A percentile compares a stretch with the other conserved stretches of the same genome.
These are phyloP conservation scores for Pseudopithomyces maydicus DNA, from an alignment of 2,329 filamentous ascomycete species.

Conservation along the genomic window DNA sequence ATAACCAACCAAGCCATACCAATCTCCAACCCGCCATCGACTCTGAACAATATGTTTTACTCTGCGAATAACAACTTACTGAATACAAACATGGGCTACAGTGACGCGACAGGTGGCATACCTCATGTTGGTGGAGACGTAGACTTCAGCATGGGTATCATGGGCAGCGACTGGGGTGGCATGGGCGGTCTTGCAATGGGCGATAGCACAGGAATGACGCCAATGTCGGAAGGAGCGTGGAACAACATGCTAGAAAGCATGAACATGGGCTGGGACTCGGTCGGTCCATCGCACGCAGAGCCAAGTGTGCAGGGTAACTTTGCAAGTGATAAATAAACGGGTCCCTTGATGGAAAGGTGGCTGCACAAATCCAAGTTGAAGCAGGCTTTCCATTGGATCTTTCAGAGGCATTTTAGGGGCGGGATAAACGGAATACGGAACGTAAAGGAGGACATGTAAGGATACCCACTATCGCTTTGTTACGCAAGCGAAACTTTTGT, in stretches of 20 bases:
- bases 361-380: no score
- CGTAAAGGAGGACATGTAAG: not conserved
- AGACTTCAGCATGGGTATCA: conserved; percentile 19
- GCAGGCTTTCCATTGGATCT: not conserved
- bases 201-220: conserved; percentile 33
- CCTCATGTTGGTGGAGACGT: conserved; percentile 4
- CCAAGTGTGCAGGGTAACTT: not conserved
- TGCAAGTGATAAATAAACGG: not conserved
- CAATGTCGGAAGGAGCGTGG: conserved; percentile 41
- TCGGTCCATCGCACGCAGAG: conserved; percentile 20
- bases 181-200: conserved; percentile 26
- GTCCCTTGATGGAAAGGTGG: not conserved
- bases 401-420: not conserved
- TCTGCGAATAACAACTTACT: conserved; percentile 20
- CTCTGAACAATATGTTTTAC: conserved; percentile 17
- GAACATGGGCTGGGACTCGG: conserved; percentile 38
- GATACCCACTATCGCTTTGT: conserved; percentile 5
- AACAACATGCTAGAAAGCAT: conserved; percentile 45
- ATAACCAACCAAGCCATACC: conserved; percentile 16
- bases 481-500: not conserved
- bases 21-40: not conserved
- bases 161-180: conserved; percentile 42
- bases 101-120: not conserved
- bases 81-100: conserved; percentile 7
- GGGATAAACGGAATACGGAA: not conserved